A percentile compares a stretch with the other conserved stretches of the same genome.
These are phyloP conservation scores for Polygonum maritimum DNA, from an alignment of 148 eudicot species.

Conservation along the genomic window DNA sequence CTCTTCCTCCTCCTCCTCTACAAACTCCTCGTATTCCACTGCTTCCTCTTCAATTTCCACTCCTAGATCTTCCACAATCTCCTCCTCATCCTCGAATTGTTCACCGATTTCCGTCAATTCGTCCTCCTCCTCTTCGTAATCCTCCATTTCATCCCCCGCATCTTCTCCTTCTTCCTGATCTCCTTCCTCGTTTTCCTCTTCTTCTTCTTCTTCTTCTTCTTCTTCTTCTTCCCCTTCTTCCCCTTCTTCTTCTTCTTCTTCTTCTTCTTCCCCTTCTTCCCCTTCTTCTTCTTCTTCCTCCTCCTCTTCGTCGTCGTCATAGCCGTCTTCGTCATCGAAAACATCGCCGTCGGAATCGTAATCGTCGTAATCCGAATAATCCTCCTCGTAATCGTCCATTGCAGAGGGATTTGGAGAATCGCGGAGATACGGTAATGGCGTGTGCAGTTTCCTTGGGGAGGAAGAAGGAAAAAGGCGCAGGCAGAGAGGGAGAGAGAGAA, in stretches of 20 bases:
- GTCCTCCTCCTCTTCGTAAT: neutral
- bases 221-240: neutral
- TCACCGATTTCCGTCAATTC: neutral
- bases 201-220: neutral
- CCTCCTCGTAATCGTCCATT: neutral
- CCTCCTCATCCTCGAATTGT: neutral
- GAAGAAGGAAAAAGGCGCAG: neutral
- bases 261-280: neutral
- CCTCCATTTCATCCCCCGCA: slow-evolving; percentile 2
- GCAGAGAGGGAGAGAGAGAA: neutral
- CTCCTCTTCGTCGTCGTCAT: neutral
- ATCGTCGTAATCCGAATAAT: neutral
- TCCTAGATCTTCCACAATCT: neutral
- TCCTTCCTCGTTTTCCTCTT: neutral
- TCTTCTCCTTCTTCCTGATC: neutral
- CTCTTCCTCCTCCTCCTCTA: neutral
- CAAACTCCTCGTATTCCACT: neutral
- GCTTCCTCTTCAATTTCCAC: neutral
- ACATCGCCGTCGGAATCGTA: neutral
- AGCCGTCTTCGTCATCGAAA: neutral
- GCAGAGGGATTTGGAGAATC: neutral
- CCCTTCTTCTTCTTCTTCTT: neutral
- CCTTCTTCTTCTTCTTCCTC: neutral
- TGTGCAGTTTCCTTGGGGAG: neutral
- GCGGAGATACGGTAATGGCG: neutral